Evolutionary conservation across 1,139 yeast genomes (phyloP).

Genomic region (Debaryomyces singareniensis): DNA sequence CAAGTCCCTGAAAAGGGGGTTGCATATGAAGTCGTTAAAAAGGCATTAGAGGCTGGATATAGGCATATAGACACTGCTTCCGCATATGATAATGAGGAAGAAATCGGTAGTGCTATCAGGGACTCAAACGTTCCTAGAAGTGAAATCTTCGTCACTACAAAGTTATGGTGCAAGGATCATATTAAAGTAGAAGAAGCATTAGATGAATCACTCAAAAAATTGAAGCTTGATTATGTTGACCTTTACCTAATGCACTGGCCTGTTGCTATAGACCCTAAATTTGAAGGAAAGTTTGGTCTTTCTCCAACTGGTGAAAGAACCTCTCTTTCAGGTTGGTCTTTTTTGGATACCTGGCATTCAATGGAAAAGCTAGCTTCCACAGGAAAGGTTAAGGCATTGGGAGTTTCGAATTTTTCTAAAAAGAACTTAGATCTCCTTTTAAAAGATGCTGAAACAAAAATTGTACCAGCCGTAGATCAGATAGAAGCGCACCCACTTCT

Average conservation of each 20-base stretch:
- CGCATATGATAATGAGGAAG: conserved; percentile 58
- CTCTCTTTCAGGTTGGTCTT: conserved; percentile 40
- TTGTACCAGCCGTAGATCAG: conserved; percentile 67
- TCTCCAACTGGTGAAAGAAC: conserved; percentile 19
- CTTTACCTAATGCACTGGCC: conserved; percentile 14
- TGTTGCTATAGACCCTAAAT: conserved; percentile 5
- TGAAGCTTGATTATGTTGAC: conserved; percentile 13
- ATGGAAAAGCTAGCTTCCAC: conserved; percentile 53
- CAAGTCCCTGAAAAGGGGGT: conserved; percentile 10
- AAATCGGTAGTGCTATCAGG: conserved; percentile 59
- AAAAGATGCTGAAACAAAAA: conserved; percentile 40
- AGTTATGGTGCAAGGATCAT: conserved; percentile 54
- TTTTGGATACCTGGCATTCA: conserved; percentile 57
- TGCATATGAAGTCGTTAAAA: conserved; percentile 12
- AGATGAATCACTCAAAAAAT: conserved; percentile 10
- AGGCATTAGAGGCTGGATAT: conserved; percentile 66
- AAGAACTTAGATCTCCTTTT: conserved; percentile 43
- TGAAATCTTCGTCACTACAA: conserved; percentile 73
- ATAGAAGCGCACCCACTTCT: conserved; percentile 56
- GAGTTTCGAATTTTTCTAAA: conserved; percentile 71
- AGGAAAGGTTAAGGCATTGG: conserved; percentile 60
- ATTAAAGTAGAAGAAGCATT: conserved; percentile 6
- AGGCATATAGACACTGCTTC: conserved; percentile 78
- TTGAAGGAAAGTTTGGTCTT: conserved; percentile 18
- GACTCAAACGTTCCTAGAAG: conserved; percentile 61